phyloP scores from a whole-genome alignment of 2,329 filamentous ascomycete species.

The Colletotrichum costaricense region DNA sequence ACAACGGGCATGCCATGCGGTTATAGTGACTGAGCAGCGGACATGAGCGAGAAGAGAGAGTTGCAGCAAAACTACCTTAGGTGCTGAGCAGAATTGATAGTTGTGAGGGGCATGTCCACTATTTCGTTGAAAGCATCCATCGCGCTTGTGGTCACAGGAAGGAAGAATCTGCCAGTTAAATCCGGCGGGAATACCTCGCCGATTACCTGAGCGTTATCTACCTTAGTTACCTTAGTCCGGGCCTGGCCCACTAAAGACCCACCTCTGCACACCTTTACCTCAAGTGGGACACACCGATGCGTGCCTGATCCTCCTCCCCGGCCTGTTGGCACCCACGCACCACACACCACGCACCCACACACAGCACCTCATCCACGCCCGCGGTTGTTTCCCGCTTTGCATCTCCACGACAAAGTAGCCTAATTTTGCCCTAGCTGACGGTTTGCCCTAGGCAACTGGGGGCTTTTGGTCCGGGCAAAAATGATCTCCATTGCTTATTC shows the following conservation, averaged over 20 bases:
- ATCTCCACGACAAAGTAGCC: slow-evolving; percentile 16
- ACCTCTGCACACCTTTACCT: not conserved
- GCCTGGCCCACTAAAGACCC: not conserved
- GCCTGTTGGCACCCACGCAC: not conserved
- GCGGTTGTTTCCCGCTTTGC: not conserved
- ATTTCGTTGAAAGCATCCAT: not conserved
- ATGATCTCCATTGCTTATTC: slow-evolving; percentile 24
- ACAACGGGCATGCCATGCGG: not conserved
- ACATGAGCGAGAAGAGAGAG: not conserved
- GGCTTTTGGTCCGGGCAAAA: slow-evolving; percentile 15
- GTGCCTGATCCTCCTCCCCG: slow-evolving; percentile 18
- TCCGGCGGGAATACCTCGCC: slow-evolving; percentile 15
- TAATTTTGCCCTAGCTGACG: slow-evolving; percentile 5
- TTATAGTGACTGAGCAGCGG: not conserved
- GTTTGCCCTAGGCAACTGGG: not conserved
- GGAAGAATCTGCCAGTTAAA: not conserved
- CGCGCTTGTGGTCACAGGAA: not conserved
- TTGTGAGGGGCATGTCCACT: not conserved
- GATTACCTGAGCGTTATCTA: slow-evolving; percentile 13
- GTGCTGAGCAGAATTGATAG: not conserved
- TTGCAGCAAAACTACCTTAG: no score
- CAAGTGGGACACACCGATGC: not conserved
- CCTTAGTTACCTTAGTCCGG: no score
- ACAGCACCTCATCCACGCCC: not conserved
- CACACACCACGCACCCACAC: no score